Conservation (phyloP, 116 monocot genomes). For the Papilionanthe hybrid region DNA sequence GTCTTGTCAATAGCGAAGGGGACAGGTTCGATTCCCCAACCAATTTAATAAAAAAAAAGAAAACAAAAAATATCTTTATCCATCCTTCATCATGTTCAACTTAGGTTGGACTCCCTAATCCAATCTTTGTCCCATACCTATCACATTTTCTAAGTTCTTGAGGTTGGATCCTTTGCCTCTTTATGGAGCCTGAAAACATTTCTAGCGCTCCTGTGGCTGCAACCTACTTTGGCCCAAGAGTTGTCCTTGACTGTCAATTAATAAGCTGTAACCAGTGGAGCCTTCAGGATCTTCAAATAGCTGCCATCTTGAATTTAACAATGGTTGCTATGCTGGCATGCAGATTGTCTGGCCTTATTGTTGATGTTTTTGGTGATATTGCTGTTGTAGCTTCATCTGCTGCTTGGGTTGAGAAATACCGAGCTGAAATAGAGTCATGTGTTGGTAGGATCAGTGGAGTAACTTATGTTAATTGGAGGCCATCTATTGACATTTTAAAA, state of each 20-base stretch:
- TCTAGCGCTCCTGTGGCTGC: not conserved
- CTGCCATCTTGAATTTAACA: not conserved
- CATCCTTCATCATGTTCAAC: not conserved
- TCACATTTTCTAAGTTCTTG: not conserved
- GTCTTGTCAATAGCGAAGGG: constrained; percentile 93
- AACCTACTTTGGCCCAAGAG: not conserved
- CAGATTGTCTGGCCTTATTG: constrained; percentile 90
- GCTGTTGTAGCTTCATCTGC: constrained; percentile 97
- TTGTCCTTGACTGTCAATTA: not conserved
- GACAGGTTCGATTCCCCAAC: constrained; percentile 51
- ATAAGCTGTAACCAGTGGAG: constrained; percentile 1
- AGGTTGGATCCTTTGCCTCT: not conserved
- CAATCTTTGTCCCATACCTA: not conserved
- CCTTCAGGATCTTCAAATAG: not conserved
- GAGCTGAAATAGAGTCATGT: constrained; percentile 52
- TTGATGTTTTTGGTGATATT: constrained; percentile 88
- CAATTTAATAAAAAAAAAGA: not conserved
- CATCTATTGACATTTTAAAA: constrained; percentile 80
- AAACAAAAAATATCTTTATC: not conserved
- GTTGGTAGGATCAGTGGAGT: constrained; percentile 36
- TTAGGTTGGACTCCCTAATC: not conserved
- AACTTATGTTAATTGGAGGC: constrained; percentile 72
- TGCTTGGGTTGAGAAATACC: constrained; percentile 98
- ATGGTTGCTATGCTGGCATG: constrained; percentile 13
- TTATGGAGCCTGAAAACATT: not conserved